Evolutionary conservation across 108 stramenopile species (phyloP).

Genomic region (Discostella stelligeroides): DNA sequence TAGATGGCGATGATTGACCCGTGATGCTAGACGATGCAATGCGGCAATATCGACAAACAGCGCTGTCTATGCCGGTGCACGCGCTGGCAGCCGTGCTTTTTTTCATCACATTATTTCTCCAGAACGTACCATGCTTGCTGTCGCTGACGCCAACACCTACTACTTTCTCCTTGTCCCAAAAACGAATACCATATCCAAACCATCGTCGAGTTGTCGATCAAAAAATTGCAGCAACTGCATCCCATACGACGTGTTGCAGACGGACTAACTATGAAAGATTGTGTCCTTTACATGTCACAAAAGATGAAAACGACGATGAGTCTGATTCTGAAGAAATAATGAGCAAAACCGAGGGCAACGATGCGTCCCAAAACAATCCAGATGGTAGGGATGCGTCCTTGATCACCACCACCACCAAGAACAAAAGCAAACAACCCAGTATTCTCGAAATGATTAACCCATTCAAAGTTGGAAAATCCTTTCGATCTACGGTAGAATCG

Average conservation of each 20-base stretch:
- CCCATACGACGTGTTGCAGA: neutral
- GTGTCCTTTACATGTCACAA: neutral
- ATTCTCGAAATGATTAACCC: slow-evolving; percentile 60
- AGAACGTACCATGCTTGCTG: neutral
- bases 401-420: neutral
- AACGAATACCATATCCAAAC: too few species aligned
- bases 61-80: too few species aligned
- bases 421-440: neutral
- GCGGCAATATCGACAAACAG: too few species aligned
- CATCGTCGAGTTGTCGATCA: too few species aligned
- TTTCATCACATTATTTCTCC: too few species aligned
- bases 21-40: too few species aligned
- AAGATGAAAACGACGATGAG: neutral
- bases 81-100: too few species aligned
- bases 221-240: neutral
- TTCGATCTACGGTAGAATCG: slow-evolving; percentile 64
- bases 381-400: neutral
- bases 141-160: neutral
- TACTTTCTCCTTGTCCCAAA: neutral
- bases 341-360: neutral
- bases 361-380: neutral
- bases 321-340: neutral
- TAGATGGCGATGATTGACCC: too few species aligned
- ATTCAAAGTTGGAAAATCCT: slow-evolving; percentile 74
- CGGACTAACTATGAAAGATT: slow-evolving; percentile 4